phyloP scores from a whole-genome alignment of 2,329 filamentous ascomycete genomes.

The Neonectria magnoliae region DNA sequence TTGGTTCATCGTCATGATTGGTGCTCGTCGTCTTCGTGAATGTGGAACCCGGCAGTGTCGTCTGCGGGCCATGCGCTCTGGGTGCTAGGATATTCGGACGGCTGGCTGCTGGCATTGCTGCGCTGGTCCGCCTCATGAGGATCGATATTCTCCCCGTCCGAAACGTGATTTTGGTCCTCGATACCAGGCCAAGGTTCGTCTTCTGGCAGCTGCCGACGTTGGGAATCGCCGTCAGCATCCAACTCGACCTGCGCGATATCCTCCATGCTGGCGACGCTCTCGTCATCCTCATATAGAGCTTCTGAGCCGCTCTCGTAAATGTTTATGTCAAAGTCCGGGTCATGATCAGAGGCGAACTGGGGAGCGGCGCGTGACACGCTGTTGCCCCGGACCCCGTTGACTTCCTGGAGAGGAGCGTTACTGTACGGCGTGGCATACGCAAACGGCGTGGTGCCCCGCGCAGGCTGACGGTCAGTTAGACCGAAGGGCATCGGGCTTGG shows the following conservation, averaged over 20 bases:
- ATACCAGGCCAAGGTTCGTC: constrained; percentile 68
- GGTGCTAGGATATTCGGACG: constrained; percentile 66
- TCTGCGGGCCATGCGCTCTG: constrained; percentile 53
- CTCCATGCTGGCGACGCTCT: constrained; percentile 40
- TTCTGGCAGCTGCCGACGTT: constrained; percentile 54
- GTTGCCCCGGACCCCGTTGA: constrained; percentile 44
- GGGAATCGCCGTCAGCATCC: constrained; percentile 36
- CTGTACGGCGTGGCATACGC: constrained; percentile 83
- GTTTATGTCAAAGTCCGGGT: constrained; percentile 51
- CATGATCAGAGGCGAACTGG: constrained; percentile 48
- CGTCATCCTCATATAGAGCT: constrained; percentile 43
- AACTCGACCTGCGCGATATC: constrained; percentile 41
- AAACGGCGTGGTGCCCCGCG: constrained; percentile 64
- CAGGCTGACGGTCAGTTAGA: constrained; percentile 47
- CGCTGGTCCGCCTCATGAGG: constrained; percentile 47
- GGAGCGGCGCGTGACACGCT: constrained; percentile 43
- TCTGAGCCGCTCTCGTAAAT: constrained; percentile 51
- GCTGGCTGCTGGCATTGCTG: constrained; percentile 59
- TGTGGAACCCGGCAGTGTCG: constrained; percentile 48
- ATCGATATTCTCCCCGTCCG: constrained; percentile 63
- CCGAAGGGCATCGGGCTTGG: constrained; percentile 55
- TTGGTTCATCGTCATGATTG: constrained; percentile 28
- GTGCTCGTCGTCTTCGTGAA: constrained; percentile 52
- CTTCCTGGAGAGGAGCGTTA: constrained; percentile 62
- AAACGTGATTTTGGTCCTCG: constrained; percentile 58